These are phyloP conservation scores for Podaxis carcinomalis DNA, from an alignment of 768 basidiomycete species.

Conservation along the genomic window DNA sequence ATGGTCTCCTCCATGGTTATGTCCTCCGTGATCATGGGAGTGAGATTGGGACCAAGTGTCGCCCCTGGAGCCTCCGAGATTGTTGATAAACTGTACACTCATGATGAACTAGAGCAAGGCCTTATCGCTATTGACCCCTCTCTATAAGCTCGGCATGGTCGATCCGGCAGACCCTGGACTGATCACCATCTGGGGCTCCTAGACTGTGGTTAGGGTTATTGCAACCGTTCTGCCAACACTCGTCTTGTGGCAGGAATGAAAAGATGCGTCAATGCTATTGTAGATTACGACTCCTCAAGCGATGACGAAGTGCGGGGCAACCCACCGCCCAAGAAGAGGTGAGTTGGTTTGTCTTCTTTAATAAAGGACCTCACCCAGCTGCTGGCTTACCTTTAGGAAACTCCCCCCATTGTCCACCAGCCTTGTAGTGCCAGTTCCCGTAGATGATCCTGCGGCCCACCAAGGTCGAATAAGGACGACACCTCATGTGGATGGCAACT, in stretches of 20 bases:
- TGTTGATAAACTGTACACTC: constrained; percentile 78
- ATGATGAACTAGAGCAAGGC: constrained; percentile 23
- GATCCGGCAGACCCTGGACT: neutral
- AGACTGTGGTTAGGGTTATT: constrained; percentile 23
- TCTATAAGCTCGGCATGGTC: neutral
- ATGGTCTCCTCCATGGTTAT: constrained; percentile 50
- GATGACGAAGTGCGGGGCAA: constrained; percentile 26
- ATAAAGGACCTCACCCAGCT: neutral
- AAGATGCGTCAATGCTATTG: constrained; percentile 30
- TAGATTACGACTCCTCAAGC: constrained; percentile 49
- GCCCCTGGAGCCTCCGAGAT: constrained; percentile 34
- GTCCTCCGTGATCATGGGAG: constrained; percentile 55
- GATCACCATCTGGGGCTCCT: neutral
- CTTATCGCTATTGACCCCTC: neutral
- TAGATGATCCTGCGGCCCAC: constrained; percentile 75
- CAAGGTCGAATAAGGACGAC: constrained; percentile 75
- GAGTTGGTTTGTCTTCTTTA: neutral
- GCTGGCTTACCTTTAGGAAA: constrained; percentile 38
- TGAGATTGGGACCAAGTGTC: constrained; percentile 35
- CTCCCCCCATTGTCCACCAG: constrained; percentile 55
- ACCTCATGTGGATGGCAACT: constrained; percentile 87
- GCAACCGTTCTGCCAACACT: neutral
- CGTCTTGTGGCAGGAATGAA: constrained; percentile 26
- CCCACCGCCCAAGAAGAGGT: constrained; percentile 40
- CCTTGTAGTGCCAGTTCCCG: constrained; percentile 42